Evolutionary conservation across 2,329 filamentous ascomycete species (phyloP).

Genomic region (Fusarium sp.): DNA sequence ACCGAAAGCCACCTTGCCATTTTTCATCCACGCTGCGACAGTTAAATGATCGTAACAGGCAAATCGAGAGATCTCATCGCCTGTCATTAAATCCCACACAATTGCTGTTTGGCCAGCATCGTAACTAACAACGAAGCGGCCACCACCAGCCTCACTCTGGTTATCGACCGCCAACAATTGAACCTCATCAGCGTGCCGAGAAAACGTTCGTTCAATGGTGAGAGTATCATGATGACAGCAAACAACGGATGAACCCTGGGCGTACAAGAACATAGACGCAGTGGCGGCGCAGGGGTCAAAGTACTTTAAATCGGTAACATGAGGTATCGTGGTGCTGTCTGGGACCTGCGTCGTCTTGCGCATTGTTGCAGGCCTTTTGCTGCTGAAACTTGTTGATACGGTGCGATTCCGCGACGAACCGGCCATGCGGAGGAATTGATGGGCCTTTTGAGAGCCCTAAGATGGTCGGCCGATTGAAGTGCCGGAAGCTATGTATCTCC

Average conservation of each 20-base stretch:
- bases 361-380: slow-evolving; percentile 63
- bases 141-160: slow-evolving; percentile 85
- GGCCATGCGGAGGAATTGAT: slow-evolving; percentile 67
- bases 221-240: slow-evolving; percentile 94
- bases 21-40: slow-evolving; percentile 93
- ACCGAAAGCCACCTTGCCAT: slow-evolving; percentile 98
- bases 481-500: no score
- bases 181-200: slow-evolving; percentile 84
- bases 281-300: slow-evolving; percentile 93
- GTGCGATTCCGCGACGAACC: slow-evolving; percentile 69
- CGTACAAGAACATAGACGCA: slow-evolving; percentile 89
- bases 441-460: slow-evolving; percentile 44
- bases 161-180: slow-evolving; percentile 90
- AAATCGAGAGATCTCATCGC: slow-evolving; percentile 91
- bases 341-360: slow-evolving; percentile 56
- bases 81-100: slow-evolving; percentile 95
- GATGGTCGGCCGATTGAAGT: no score
- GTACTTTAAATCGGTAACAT: slow-evolving; percentile 62
- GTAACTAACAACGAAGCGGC: slow-evolving; percentile 90
- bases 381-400: slow-evolving; percentile 68
- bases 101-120: slow-evolving; percentile 92
- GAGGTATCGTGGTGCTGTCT: slow-evolving; percentile 64
- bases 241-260: slow-evolving; percentile 82
- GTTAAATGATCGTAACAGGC: slow-evolving; percentile 88
- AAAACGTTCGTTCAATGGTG: slow-evolving; percentile 87